phyloP scores from a whole-genome alignment of 805 yeast species.

The Grigorovia transvaalensis region DNA sequence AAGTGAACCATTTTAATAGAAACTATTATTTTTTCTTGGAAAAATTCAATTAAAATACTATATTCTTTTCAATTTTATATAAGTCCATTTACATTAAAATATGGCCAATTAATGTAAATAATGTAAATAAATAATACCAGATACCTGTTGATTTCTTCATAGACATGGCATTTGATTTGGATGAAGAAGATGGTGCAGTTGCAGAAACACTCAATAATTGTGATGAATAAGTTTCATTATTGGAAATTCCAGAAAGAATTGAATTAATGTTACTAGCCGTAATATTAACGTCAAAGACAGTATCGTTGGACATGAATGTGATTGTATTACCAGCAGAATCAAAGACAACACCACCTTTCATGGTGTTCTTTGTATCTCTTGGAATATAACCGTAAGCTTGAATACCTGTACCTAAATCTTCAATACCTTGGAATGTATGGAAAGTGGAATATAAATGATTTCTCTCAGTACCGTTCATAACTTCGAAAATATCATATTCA shows the following conservation, averaged over 20 bases:
- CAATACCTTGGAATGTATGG: constrained; percentile 63
- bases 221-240: constrained; percentile 19
- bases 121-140: constrained; percentile 21
- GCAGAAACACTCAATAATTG: constrained; percentile 29
- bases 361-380: constrained; percentile 40
- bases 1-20: too few species aligned
- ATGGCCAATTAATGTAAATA: constrained; percentile 17
- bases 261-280: constrained; percentile 33
- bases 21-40: too few species aligned
- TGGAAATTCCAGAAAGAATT: constrained; percentile 35
- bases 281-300: constrained; percentile 39
- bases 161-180: constrained; percentile 18
- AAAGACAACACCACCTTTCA: constrained; percentile 67
- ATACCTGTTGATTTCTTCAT: constrained; percentile 11
- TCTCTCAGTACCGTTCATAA: constrained; percentile 51
- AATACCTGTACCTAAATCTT: constrained; percentile 49
- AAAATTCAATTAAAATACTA: too few species aligned
- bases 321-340: constrained; percentile 49
- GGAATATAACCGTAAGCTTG: constrained; percentile 43
- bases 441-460: constrained; percentile 52
- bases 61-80: background rate
- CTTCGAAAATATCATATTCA: constrained; percentile 69
- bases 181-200: constrained; percentile 28
- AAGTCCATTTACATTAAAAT: background rate
- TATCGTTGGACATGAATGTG: constrained; percentile 48